Evolutionary conservation across 2,329 filamentous ascomycete genomes (phyloP), one percentile per base, ranked within the genome.

Genomic region (Xylariomycetidae sp.): DNA sequence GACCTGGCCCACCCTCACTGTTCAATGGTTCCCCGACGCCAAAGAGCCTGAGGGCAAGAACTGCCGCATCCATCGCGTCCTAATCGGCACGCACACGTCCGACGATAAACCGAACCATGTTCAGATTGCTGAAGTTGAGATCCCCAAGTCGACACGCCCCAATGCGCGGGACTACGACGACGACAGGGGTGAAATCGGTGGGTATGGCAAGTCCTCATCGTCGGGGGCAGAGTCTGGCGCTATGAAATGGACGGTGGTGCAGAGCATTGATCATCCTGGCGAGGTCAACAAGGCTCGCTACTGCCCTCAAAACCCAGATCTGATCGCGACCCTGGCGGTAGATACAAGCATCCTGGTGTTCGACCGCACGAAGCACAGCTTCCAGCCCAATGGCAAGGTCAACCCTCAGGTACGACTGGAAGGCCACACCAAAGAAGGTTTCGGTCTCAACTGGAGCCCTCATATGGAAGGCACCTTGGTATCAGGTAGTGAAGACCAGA

Each of bases 261-360:
- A 98, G 62, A 92, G 86, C 62, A 98, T 98, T 57, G 85, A 94
- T 58, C 92, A 98, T 58, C 88, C 89, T 12, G 86, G 87, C 44
- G 92, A 98, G 62, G 88, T 98, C 57, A 98, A 98, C 73, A 98
- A 97, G 69, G 94, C 92, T 12, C 82, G 92, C 48, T 97, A 97
- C 58, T 89, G 96, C 63, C 92, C 92, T 10, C 90, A 97, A 59
- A 98, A 98, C 55, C 88, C 90, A 5, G 88, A 98, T 53, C 81
- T 98, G 37, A 94, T 98, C 51, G 92, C 92, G 3, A 96, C 92
- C 0, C 82, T 96, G 64, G 88, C 87, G 45, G 79, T 87, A 6
- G 86, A 96, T 58, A 85, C 87, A 42, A 83, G 80, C 46, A 85
- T 96, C 26, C 80, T 97, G 58, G 80, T 98, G 48, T 98, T 94